phyloP scores from a whole-genome alignment of 257 asterid genomes.

The Echium plantagineum region DNA sequence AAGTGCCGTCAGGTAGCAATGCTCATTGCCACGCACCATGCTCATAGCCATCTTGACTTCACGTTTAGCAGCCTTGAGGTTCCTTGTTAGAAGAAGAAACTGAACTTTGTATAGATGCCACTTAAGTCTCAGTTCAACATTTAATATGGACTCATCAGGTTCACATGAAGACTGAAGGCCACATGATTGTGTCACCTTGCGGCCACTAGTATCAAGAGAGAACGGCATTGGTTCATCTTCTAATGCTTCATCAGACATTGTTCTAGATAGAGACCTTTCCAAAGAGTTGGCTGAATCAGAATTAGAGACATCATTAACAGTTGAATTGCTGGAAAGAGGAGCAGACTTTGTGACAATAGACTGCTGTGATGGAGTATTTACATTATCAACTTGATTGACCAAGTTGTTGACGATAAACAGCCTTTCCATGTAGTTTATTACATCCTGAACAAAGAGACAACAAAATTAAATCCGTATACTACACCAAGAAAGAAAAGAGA shows the following conservation, averaged over 20 bases:
- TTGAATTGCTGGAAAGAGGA: conserved; percentile 32
- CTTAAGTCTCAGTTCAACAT: conserved; percentile 55
- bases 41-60: conserved; percentile 88
- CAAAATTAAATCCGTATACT: conserved; percentile 9
- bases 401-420: conserved; percentile 49
- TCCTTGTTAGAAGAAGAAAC: conserved; percentile 57
- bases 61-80: conserved; percentile 81
- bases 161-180: conserved; percentile 37
- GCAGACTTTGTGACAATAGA: conserved; percentile 38
- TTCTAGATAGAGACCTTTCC: conserved; percentile 50
- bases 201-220: conserved; percentile 44
- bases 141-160: conserved; percentile 40
- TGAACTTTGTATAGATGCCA: conserved; percentile 75
- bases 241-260: conserved; percentile 66
- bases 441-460: conserved; percentile 54
- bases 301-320: conserved; percentile 36
- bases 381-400: conserved; percentile 52
- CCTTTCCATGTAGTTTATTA: conserved; percentile 80
- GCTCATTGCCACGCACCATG: conserved; percentile 60
- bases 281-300: conserved; percentile 32
- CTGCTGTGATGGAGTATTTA: conserved; percentile 40
- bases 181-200: conserved; percentile 38
- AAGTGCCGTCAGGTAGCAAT: conserved; percentile 45
- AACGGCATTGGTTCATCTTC: conserved; percentile 64
- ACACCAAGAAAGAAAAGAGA: neutral